A percentile compares a stretch with the other conserved stretches of the same genome.
phyloP scores from a whole-genome alignment of 805 yeast genomes.

The Cyberlindnera bimundalis region DNA sequence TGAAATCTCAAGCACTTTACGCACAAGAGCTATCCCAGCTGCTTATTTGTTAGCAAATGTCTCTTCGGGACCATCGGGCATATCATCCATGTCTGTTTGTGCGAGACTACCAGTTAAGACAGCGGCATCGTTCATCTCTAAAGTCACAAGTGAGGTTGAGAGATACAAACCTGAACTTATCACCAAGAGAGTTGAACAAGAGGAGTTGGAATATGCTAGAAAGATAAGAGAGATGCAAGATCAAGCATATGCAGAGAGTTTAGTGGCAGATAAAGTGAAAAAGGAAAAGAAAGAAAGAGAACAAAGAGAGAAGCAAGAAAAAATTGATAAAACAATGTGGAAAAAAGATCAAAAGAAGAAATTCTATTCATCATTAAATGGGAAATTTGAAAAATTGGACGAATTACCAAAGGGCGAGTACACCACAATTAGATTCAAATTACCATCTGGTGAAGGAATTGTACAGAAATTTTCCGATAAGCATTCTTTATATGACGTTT shows the following conservation, averaged over 20 bases:
- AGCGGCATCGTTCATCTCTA: conserved; percentile 32
- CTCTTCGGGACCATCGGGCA: conserved; percentile 39
- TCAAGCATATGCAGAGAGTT: conserved; percentile 58
- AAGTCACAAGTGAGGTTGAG: conserved; percentile 41
- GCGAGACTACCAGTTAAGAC: conserved; percentile 30
- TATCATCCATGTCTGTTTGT: conserved; percentile 34
- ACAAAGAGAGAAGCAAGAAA: conserved; percentile 24
- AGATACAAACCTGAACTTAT: conserved; percentile 60
- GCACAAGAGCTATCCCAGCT: conserved; percentile 53
- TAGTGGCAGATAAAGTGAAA: conserved; percentile 53
- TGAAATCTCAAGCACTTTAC: conserved; percentile 57
- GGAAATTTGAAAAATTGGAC: conserved; percentile 11
- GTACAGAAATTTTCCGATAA: conserved; percentile 41
- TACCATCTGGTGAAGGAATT: conserved; percentile 49
- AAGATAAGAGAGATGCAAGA: conserved; percentile 63
- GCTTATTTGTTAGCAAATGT: conserved; percentile 53
- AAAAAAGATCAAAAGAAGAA: conserved; percentile 9
- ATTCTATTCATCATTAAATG: conserved; percentile 13
- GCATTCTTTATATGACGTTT: conserved; percentile 44
- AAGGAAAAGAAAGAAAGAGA: conserved; percentile 40
- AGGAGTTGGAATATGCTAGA: conserved; percentile 57
- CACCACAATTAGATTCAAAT: conserved; percentile 49
- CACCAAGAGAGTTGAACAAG: conserved; percentile 55
- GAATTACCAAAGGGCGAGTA: conserved; percentile 29
- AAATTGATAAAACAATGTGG: conserved; percentile 6